These are phyloP conservation scores for Gyromitra esculenta DNA, from an alignment of 2,329 filamentous ascomycete genomes.

Conservation along the genomic window DNA sequence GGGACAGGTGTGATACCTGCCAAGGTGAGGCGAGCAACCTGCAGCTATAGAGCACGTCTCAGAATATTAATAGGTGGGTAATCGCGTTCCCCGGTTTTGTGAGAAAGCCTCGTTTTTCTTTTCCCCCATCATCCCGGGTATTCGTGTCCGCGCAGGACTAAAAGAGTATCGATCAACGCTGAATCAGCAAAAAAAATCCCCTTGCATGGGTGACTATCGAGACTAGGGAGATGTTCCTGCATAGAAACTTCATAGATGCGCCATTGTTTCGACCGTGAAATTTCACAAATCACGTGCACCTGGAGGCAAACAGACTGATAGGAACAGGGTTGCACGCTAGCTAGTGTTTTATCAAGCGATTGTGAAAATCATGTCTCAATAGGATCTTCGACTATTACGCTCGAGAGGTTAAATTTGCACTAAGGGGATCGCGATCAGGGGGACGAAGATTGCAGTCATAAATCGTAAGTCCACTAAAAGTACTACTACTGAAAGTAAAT, in stretches of 20 bases:
- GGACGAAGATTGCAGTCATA: constrained; percentile 26
- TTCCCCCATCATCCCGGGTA: neutral
- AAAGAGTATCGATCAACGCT: constrained; percentile 29
- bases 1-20: neutral
- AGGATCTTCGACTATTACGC: neutral
- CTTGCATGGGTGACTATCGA: constrained; percentile 34
- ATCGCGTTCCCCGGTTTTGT: constrained; percentile 25
- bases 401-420: neutral
- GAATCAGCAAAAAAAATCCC: constrained; percentile 27
- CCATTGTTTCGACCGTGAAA: neutral
- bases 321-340: neutral
- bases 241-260: constrained; percentile 28
- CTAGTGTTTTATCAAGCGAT: neutral
- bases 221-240: constrained; percentile 40
- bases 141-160: neutral
- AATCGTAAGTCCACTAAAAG: constrained; percentile 28
- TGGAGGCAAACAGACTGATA: neutral
- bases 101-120: constrained; percentile 34
- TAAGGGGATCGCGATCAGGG: neutral
- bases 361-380: neutral
- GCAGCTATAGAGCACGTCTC: constrained; percentile 18
- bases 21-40: constrained; percentile 36
- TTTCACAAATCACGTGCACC: neutral
- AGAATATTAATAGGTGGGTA: constrained; percentile 11
- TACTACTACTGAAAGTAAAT: constrained; percentile 23